Conservation (phyloP, 768 basidiomycete genomes). For the Leccinum boreale region DNA sequence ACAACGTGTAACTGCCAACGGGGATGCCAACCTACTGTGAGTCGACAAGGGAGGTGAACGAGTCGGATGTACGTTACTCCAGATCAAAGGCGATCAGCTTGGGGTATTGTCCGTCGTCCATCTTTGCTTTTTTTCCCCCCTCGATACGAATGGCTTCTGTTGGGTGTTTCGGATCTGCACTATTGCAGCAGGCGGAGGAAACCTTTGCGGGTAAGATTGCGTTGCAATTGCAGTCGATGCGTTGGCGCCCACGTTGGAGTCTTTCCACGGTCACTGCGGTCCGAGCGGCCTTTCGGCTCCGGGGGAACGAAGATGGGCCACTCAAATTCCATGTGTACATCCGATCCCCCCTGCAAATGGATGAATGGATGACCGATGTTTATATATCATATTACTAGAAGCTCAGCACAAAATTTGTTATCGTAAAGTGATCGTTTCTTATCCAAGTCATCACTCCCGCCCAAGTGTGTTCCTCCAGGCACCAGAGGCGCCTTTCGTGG, state of each 20-base stretch:
- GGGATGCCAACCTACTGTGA: background rate
- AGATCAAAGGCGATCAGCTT: conserved; percentile 78
- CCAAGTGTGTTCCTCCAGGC: conserved; percentile 49
- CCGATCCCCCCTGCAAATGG: too few relatives aligned
- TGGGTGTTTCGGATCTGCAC: background rate
- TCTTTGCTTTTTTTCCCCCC: background rate
- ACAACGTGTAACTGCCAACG: conserved; percentile 70
- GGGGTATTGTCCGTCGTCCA: conserved; percentile 40
- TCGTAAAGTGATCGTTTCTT: background rate
- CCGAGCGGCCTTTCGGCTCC: background rate
- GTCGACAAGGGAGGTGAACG: background rate
- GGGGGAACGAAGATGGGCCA: too few relatives aligned
- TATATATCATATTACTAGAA: background rate
- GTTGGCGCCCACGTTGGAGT: background rate
- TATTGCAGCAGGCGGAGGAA: background rate
- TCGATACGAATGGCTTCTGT: background rate
- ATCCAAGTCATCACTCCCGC: background rate
- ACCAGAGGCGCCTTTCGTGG: conserved; percentile 40
- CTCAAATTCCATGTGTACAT: too few relatives aligned
- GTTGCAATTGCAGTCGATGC: too few relatives aligned
- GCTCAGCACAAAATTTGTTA: background rate
- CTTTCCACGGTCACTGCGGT: background rate
- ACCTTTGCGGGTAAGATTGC: background rate
- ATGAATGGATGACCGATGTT: too few relatives aligned
- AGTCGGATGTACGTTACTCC: conserved; percentile 50